phyloP scores from a whole-genome alignment of 805 yeast species.

The Saccharomycopsis vini region DNA sequence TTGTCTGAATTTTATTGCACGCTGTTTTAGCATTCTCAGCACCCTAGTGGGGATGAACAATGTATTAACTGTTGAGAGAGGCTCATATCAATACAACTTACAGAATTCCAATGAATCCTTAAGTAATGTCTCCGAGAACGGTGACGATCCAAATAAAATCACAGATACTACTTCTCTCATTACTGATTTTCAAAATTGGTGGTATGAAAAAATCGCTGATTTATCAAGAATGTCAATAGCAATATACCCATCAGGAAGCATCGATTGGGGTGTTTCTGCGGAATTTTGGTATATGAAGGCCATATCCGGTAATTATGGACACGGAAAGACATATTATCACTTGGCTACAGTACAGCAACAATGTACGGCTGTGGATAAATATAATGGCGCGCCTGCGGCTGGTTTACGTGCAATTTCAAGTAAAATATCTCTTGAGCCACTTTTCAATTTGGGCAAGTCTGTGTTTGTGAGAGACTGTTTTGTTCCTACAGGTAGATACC shows the following conservation, averaged over 20 bases:
- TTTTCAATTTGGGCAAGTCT: slow-evolving; percentile 70
- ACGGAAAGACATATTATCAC: slow-evolving; percentile 80
- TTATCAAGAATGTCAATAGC: slow-evolving; percentile 84
- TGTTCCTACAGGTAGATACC: slow-evolving; percentile 73
- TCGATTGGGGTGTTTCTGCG: slow-evolving; percentile 79
- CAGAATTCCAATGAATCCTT: no score
- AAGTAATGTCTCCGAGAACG: neutral
- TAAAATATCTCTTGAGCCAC: slow-evolving; percentile 50
- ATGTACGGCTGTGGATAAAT: slow-evolving; percentile 3
- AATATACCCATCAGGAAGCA: slow-evolving; percentile 64
- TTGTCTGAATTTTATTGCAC: slow-evolving; percentile 17
- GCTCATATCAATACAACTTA: slow-evolving; percentile 20
- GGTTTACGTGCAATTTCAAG: neutral
- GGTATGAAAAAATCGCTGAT: slow-evolving; percentile 85
- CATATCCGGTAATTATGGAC: slow-evolving; percentile 66
- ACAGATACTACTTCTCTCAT: slow-evolving; percentile 50
- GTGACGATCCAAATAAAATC: slow-evolving; percentile 2
- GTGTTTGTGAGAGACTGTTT: slow-evolving; percentile 77
- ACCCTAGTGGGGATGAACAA: slow-evolving; percentile 47
- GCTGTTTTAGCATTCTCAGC: slow-evolving; percentile 16
- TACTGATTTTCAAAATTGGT: slow-evolving; percentile 33
- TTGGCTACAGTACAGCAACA: slow-evolving; percentile 75
- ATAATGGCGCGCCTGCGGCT: neutral
- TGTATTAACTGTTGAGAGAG: slow-evolving; percentile 45
- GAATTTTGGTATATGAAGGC: slow-evolving; percentile 77